Evolutionary conservation across 805 yeast genomes (phyloP), one percentile per base, ranked within the genome.

Genomic region (Saccharomyces eubayanus): DNA sequence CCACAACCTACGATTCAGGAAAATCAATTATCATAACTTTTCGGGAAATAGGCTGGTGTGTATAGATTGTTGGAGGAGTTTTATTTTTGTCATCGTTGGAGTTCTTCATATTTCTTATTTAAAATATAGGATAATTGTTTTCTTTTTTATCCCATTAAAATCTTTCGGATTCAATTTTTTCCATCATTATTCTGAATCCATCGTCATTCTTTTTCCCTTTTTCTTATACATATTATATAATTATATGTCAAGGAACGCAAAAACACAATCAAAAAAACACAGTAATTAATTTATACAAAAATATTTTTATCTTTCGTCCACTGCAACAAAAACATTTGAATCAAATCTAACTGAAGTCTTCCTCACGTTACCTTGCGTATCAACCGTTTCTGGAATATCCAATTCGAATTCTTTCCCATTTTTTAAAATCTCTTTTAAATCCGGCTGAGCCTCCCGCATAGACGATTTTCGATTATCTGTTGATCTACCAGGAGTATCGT

Each of bases 331-430:
- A 9, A 84, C 88, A 54, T 76, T 75, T 53, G 81, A 85, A 58
- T 82, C 84, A 60, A 84, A 84, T 58, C 88, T 72, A 2, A 84
- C 88, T 5, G 86, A 81, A 57, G 83, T 82, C 63, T 87, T 73
- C 69, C 88, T 75, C 67, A 74, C 56, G 46, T 64, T 57, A 31
- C 62, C 55, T 24, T 59, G 27, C 2, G 57, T 57, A 16, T 56
- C 58, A 27, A 59, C 48, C 40, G 67, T 63, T 2, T 66, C 68
- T 1, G 83, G 84, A 2, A 74, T 65, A 12, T 68, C 75, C 28
- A 82, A 63, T 46, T 81, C 86, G 53, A 81, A 72, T 50, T 76
- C 79, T 46, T 74, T 64, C 6, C 76, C 74, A 5, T 64, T 55
- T 45, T 70, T 70, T 51, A 83, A 71, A 74, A 83, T 72, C 28